phyloP scores from a whole-genome alignment of 306 rosid species.

The Elaeagnus macrophylla region DNA sequence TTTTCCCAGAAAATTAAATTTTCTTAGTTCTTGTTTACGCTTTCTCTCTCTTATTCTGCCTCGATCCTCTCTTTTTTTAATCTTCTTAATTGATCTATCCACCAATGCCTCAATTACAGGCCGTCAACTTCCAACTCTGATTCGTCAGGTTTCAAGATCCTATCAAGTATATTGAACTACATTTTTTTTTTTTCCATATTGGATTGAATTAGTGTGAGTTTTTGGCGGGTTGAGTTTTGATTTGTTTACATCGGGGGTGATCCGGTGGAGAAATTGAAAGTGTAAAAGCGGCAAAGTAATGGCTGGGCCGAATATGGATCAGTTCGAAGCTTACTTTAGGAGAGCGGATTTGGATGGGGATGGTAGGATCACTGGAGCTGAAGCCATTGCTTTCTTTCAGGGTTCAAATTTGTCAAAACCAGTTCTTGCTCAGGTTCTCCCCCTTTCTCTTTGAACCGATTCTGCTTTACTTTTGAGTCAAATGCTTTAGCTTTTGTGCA shows the following conservation, averaged over 20 bases:
- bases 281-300: slow-evolving; percentile 28
- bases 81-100: slow-evolving; percentile 1
- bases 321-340: slow-evolving; percentile 63
- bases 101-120: slow-evolving; percentile 12
- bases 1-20: neutral
- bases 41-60: neutral
- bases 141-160: slow-evolving; percentile 1
- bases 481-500: neutral
- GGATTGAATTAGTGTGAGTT: neutral
- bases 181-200: neutral
- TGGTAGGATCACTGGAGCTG: slow-evolving; percentile 89
- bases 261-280: slow-evolving; percentile 6
- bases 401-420: slow-evolving; percentile 74
- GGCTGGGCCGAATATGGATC: slow-evolving; percentile 61
- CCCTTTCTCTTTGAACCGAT: neutral
- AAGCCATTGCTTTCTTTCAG: slow-evolving; percentile 77
- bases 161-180: too few species aligned
- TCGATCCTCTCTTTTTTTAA: neutral
- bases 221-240: slow-evolving; percentile 1
- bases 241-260: slow-evolving; percentile 9
- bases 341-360: slow-evolving; percentile 97
- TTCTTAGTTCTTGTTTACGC: neutral
- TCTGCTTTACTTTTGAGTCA: neutral
- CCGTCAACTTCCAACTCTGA: neutral
- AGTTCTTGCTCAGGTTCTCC: slow-evolving; percentile 80